These are phyloP conservation scores for Penium margaritaceum DNA, from an alignment of 139 green algal species.

Conservation along the genomic window DNA sequence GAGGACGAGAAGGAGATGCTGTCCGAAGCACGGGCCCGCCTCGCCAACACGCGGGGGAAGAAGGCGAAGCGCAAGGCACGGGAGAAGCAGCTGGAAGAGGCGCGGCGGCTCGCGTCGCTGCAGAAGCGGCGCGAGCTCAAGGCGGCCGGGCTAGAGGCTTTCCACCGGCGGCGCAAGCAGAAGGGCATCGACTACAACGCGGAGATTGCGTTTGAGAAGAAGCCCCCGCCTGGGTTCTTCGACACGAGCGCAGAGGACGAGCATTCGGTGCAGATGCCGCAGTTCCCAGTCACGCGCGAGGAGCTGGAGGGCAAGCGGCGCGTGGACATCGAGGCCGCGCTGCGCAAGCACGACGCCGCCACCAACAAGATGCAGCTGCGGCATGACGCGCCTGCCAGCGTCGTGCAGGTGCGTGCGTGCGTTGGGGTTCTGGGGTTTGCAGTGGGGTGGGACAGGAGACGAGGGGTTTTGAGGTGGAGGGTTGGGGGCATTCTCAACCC, in stretches of 20 bases:
- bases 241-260: constrained; percentile 70
- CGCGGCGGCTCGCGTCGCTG: constrained; percentile 77
- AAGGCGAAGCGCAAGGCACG: constrained; percentile 97
- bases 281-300: constrained; percentile 83
- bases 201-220: constrained; percentile 80
- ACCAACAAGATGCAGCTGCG: constrained; percentile 59
- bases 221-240: constrained; percentile 78
- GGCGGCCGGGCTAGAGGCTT: constrained; percentile 56
- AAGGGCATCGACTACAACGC: constrained; percentile 54
- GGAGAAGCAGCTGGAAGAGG: constrained; percentile 96
- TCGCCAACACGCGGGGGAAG: constrained; percentile 98
- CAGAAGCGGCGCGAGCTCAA: constrained; percentile 83
- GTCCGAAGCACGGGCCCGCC: constrained; percentile 80
- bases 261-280: constrained; percentile 48
- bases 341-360: constrained; percentile 76
- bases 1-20: constrained; percentile 99
- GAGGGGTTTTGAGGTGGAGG: no score
- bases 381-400: constrained; percentile 13
- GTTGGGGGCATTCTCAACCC: no score
- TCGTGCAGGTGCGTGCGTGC: constrained; percentile 14
- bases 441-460: no score
- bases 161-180: constrained; percentile 54
- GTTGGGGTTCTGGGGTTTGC: background rate
- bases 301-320: constrained; percentile 79
- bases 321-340: constrained; percentile 77